Conservation (phyloP, 2,329 filamentous ascomycete genomes). For the Dactylellina sp. region DNA sequence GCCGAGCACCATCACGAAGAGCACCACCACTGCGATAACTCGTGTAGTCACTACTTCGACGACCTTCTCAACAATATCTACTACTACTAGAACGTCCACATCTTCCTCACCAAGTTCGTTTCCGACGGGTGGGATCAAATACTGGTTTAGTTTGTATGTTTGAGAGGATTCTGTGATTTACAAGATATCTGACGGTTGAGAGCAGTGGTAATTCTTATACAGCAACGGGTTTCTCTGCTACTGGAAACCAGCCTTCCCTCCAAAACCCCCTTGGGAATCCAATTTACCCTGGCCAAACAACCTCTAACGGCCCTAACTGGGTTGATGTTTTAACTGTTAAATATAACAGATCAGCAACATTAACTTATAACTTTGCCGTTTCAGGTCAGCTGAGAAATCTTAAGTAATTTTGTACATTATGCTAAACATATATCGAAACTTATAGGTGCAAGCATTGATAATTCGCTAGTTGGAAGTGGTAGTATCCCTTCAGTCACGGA, state of each 20-base stretch:
- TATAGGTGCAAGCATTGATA: constrained; percentile 36
- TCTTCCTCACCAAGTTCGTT: constrained; percentile 2
- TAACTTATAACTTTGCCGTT: constrained; percentile 37
- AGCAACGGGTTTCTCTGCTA: constrained; percentile 28
- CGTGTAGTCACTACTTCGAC: constrained; percentile 12
- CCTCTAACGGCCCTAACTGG: constrained; percentile 41
- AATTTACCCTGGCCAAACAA: constrained; percentile 33
- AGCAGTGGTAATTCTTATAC: constrained; percentile 40
- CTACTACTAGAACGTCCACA: constrained; percentile 17
- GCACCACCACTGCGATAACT: neutral
- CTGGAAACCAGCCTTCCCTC: constrained; percentile 20
- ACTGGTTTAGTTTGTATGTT: constrained; percentile 50
- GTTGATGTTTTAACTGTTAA: constrained; percentile 38
- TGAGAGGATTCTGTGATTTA: too few species aligned
- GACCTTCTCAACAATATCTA: constrained; percentile 15
- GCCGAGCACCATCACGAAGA: constrained; percentile 57
- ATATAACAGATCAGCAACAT: constrained; percentile 27
- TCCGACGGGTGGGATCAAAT: constrained; percentile 22
- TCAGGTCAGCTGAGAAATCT: constrained; percentile 15
- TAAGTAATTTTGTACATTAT: neutral
- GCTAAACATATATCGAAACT: neutral
- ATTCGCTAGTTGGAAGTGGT: constrained; percentile 14
- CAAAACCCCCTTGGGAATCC: constrained; percentile 38
- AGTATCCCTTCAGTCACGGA: constrained; percentile 28
- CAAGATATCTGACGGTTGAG: too few species aligned